Evolutionary conservation across 2,329 filamentous ascomycete species (phyloP), one percentile per base, ranked within the genome.

Genomic region (Fusarium denticulatum): DNA sequence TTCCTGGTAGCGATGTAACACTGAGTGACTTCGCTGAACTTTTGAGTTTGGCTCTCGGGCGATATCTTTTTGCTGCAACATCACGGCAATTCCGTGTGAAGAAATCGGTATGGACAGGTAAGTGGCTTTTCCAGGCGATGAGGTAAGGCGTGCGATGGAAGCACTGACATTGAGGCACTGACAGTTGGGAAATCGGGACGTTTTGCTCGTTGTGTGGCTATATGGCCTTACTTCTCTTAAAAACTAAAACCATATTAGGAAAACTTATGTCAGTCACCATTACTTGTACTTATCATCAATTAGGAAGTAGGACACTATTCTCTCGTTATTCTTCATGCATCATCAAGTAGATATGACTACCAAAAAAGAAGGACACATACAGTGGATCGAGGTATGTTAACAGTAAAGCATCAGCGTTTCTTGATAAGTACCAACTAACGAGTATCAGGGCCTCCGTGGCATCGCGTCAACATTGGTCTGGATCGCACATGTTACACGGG

Each of bases 221-320:
- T 49, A n/a, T 9, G 28, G 5, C 0, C 18, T n/a, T 7, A 5
- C 20, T 6, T 49, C 20, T 4, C 9, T n/a, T 22, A 0, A 5
- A n/a, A 5, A 30, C n/a, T n/a, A 0, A 22, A 30, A 4, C 20
- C 14, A 46, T 46, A 9, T 7, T 30, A 11, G 13, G 26, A 15
- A 28, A 22, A 22, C 13, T 12, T 7, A 6, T 6, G 7, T 30
- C 9, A 16, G 14, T n/a, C 3, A 30, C 26, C 5, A 30, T 9
- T 3, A 5, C 20, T 9, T 49, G 4, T n/a, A 6, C 5, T 13
- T 2, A 15, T 18, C 28, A 18, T 12, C 5, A n/a, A 6, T 9
- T 13, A 18, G 14, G 5, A 13, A 18, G 7, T 4, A 28, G 4
- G 13, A 9, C 4, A 26, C 8, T 22, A 2, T 22, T 37, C 3